Evolutionary conservation across 345 rosid genomes (phyloP).

Genomic region (Durio zibethinus): DNA sequence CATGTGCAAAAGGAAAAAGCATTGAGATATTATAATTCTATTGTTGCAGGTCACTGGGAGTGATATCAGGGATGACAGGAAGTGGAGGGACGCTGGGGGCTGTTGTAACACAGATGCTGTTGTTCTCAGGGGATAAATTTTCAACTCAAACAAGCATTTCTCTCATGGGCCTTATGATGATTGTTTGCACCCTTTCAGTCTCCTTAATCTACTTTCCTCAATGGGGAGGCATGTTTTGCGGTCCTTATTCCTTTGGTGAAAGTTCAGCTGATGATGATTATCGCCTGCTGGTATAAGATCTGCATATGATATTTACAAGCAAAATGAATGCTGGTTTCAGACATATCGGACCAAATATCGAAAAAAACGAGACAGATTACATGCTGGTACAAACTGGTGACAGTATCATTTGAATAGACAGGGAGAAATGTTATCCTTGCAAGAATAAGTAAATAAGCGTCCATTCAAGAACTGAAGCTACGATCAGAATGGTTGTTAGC

Average conservation of each 20-base stretch:
- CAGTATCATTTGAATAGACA: too few species aligned
- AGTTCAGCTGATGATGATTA: conserved; percentile 22
- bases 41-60: conserved; percentile 67
- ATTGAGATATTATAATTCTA: neutral
- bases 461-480: neutral
- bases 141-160: conserved; percentile 67
- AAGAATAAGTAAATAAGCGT: neutral
- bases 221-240: conserved; percentile 63
- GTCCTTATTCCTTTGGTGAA: conserved; percentile 27
- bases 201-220: conserved; percentile 53
- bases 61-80: conserved; percentile 80
- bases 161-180: conserved; percentile 75
- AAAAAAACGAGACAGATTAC: neutral
- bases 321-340: neutral
- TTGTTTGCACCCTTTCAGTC: conserved; percentile 48
- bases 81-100: conserved; percentile 83
- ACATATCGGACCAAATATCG: neutral
- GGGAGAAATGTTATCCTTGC: neutral
- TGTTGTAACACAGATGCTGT: conserved; percentile 55
- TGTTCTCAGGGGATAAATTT: conserved; percentile 58
- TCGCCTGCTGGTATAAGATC: conserved; percentile 30
- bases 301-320: too few species aligned
- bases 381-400: neutral
- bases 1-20: too few species aligned
- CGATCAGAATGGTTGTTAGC: too few species aligned